These are phyloP conservation scores for Cyamopsis tetragonoloba DNA, from an alignment of 306 rosid genomes.

Conservation along the genomic window DNA sequence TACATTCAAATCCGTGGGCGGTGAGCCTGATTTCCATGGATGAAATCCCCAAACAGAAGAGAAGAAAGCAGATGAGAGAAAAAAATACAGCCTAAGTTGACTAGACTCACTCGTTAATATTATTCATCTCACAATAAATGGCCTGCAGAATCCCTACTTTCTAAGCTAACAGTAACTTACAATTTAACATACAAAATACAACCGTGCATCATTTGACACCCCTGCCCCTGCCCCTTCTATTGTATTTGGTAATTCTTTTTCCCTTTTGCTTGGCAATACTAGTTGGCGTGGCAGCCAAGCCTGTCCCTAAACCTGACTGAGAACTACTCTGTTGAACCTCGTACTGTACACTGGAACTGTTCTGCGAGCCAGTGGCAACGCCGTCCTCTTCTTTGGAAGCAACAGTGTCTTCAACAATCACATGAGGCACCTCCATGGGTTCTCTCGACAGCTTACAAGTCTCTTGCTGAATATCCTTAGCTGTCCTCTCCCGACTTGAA, in stretches of 20 bases:
- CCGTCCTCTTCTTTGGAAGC: conserved; percentile 34
- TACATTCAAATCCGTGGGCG: conserved; percentile 28
- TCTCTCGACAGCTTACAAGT: conserved; percentile 40
- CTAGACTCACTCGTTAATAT: conserved; percentile 23
- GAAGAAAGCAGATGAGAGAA: not conserved
- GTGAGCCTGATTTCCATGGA: conserved; percentile 1
- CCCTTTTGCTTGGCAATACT: conserved; percentile 37
- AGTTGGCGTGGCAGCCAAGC: conserved; percentile 21
- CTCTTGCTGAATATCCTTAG: conserved; percentile 30
- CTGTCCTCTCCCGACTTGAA: conserved; percentile 37
- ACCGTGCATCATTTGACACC: conserved; percentile 41
- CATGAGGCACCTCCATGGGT: conserved; percentile 48
- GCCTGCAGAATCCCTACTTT: conserved; percentile 36
- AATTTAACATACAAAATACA: conserved; percentile 27
- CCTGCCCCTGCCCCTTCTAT: conserved; percentile 38
- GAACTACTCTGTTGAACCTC: conserved; percentile 40
- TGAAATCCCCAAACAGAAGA: not conserved
- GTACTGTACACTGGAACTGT: conserved; percentile 43
- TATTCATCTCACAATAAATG: conserved; percentile 38
- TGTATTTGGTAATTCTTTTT: conserved; percentile 46
- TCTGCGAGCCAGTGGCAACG: conserved; percentile 44
- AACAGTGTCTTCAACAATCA: conserved; percentile 18
- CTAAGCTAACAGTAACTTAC: conserved; percentile 42
- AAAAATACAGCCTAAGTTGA: conserved; percentile 27
- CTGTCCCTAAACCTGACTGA: conserved; percentile 34